Evolutionary conservation across 192 early-diverging fungal genomes (phyloP).

Genomic region (Podila epicladia): DNA sequence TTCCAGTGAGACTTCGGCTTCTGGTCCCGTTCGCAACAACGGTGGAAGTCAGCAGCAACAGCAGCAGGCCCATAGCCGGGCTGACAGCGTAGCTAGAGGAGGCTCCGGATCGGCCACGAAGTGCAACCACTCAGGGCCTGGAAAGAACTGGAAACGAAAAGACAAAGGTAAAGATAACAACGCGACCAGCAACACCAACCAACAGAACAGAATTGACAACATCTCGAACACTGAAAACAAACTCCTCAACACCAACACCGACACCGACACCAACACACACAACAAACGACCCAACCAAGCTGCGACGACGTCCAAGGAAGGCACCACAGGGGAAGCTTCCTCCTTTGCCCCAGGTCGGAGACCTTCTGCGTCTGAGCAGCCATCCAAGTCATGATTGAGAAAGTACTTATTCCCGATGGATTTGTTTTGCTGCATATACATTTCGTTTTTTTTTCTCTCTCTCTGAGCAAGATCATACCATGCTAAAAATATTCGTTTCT

Average conservation of each 20-base stretch:
- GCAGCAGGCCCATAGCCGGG: neutral
- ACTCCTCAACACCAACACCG: neutral
- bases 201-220: neutral
- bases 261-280: neutral
- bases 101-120: neutral
- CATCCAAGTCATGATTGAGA: too few relatives aligned
- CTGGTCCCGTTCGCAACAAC: neutral
- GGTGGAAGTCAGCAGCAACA: neutral
- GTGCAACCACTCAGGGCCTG: too few relatives aligned
- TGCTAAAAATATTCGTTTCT: neutral
- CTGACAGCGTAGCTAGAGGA: neutral
- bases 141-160: conserved; percentile 16
- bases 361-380: neutral
- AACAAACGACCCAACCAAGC: neutral
- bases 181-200: neutral
- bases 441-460: neutral
- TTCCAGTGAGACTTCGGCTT: neutral
- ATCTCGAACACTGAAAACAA: neutral
- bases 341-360: too few relatives aligned
- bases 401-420: neutral
- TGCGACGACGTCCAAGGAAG: too few relatives aligned
- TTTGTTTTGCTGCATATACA: neutral
- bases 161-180: conserved; percentile 28
- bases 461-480: too few relatives aligned
- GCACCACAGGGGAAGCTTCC: too few relatives aligned